These are phyloP conservation scores for Eucalyptus victrix DNA, from an alignment of 345 rosid species.

Conservation along the genomic window DNA sequence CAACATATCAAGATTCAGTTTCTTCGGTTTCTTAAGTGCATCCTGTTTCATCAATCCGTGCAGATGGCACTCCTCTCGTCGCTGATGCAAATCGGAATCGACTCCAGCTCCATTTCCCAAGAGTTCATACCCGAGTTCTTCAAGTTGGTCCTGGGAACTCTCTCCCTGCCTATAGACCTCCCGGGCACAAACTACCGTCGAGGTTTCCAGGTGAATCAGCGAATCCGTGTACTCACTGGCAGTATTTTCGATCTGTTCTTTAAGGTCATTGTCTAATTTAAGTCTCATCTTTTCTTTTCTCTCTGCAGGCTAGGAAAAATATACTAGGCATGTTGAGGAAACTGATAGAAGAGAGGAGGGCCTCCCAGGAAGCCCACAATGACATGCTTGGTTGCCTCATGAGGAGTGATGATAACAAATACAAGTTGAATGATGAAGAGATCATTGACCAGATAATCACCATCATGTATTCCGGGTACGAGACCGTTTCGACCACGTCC, in stretches of 20 bases:
- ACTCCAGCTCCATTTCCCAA: conserved; percentile 15
- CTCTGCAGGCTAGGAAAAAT: conserved; percentile 55
- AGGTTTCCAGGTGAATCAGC: conserved; percentile 40
- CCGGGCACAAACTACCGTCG: conserved; percentile 51
- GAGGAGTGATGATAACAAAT: conserved; percentile 33
- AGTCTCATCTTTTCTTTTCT: not conserved
- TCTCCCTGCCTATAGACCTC: conserved; percentile 69
- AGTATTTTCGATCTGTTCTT: not conserved
- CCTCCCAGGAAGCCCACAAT: conserved; percentile 14
- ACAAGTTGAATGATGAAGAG: conserved; percentile 41
- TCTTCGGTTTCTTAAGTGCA: not conserved
- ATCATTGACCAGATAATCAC: conserved; percentile 82
- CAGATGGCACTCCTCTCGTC: conserved; percentile 82
- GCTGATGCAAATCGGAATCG: conserved; percentile 43
- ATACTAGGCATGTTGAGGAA: conserved; percentile 32
- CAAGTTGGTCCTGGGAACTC: conserved; percentile 64
- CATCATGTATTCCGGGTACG: conserved; percentile 68
- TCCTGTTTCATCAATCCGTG: not conserved
- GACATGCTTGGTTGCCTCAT: conserved; percentile 74
- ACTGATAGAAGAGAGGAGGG: conserved; percentile 46
- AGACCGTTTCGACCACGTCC: conserved; percentile 77
- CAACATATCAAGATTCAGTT: not conserved
- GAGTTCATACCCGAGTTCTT: conserved; percentile 58
- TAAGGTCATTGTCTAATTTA: not conserved
- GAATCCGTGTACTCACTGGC: not conserved